Conservation (phyloP, 2,329 filamentous ascomycete genomes). For the Fonsecaea erecta region DNA sequence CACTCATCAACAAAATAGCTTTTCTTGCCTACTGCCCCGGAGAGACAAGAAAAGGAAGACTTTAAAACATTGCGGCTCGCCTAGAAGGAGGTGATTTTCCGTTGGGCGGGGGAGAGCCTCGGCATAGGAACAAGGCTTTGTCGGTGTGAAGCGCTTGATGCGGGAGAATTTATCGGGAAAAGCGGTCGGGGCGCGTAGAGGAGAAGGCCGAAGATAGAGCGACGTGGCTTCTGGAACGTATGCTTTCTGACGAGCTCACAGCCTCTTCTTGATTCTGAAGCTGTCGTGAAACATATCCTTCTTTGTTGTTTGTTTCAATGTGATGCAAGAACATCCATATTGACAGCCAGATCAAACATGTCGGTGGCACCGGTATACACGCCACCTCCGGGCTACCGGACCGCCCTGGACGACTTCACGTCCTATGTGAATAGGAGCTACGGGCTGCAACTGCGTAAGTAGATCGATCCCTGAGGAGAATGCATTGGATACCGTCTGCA, state of each 20-base stretch:
- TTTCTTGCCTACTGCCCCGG: too few relatives aligned
- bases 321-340: background rate
- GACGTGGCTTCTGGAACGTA: background rate
- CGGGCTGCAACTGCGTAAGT: background rate
- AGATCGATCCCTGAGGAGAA: background rate
- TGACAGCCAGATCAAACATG: background rate
- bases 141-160: background rate
- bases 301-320: background rate
- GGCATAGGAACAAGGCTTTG: background rate
- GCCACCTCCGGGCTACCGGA: slow-evolving; percentile 1
- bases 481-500: background rate
- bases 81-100: background rate
- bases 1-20: too few relatives aligned
- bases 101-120: background rate
- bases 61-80: background rate
- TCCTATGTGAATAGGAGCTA: slow-evolving; percentile 6
- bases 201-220: slow-evolving; percentile 5
- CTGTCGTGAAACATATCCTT: background rate
- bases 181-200: background rate
- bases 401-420: slow-evolving; percentile 8
- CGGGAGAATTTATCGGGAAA: background rate
- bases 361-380: background rate
- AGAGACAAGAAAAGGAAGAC: background rate
- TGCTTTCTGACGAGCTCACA: too few relatives aligned
- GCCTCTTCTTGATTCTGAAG: background rate